Base-by-base conservation (phyloP, 2,329 filamentous ascomycete genomes). In the Arthrobotrys iridis region DNA sequence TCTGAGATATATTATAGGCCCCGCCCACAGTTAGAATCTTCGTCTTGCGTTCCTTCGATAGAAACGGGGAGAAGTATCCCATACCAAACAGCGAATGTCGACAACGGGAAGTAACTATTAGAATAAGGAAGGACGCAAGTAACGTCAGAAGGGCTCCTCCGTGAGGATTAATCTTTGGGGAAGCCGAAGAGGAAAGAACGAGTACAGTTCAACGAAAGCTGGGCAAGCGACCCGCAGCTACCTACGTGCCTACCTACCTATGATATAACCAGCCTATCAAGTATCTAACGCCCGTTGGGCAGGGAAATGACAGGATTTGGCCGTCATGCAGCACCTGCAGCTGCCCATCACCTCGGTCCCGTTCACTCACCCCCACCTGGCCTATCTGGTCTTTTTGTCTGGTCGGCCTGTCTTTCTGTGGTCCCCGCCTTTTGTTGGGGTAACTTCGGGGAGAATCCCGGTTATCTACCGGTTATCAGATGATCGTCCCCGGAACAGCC, bases 281-380 rank as follows among this genome's bases (percentile, higher is more conserved):
- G 35, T n/a, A n/a, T 24, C 6, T 30, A 50, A 15, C 43, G 15
- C 20, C 52, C 22, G 52, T 15, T 33, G 46, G 45, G 35, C 46
- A 41, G 45, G 65, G 65, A 70, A 65, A 73, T 72, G 67, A 72
- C 67, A 57, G 35, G 40, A 57, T 70, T 58, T 46, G 50, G 50
- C 48, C 60, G 71, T 75, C 63, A 68, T 75, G 71, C 71, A 68
- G 63, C 71, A 46, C 65, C 41, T 68, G 65, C 65, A 65, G 46
- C 46, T 43, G 33, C 13, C 24, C 48, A 33, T 13, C 18, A n/a
- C n/a, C n/a, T n/a, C n/a, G n/a, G n/a, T n/a, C n/a, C n/a, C n/a
- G n/a, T n/a, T n/a, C n/a, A n/a, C n/a, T n/a, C n/a, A n/a, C n/a
- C n/a, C n/a, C n/a, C n/a, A n/a, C n/a, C n/a, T n/a, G n/a, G n/a